Conservation (phyloP, 768 basidiomycete species). For the Phylloporus sp. region DNA sequence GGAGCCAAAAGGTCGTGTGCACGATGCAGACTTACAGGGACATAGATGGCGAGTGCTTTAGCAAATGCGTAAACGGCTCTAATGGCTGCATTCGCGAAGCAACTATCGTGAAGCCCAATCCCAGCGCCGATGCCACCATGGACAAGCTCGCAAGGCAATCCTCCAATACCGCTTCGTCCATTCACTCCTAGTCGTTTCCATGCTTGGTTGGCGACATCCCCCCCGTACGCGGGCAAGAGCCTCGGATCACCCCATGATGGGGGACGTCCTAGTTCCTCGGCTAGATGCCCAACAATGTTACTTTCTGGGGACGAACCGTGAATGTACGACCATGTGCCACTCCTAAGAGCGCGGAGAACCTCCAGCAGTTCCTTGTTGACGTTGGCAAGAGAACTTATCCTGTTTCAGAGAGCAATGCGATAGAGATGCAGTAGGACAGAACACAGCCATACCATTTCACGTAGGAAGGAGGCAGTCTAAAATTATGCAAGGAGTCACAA, state of each 20-base stretch:
- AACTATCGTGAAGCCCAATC: conserved; percentile 50
- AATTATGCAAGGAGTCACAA: conserved; percentile 5
- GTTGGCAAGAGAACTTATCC: conserved; percentile 68
- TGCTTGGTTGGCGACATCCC: conserved; percentile 41
- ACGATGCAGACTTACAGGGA: conserved; percentile 55
- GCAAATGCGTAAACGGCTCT: conserved; percentile 56
- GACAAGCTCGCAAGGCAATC: conserved; percentile 72
- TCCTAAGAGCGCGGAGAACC: conserved; percentile 50
- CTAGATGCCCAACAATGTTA: conserved; percentile 42
- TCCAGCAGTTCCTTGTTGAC: conserved; percentile 58
- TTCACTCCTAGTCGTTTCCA: conserved; percentile 59
- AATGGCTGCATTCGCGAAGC: conserved; percentile 53
- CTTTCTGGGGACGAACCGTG: conserved; percentile 37
- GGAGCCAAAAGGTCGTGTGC: neutral
- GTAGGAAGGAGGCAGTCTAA: conserved; percentile 41
- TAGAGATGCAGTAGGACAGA: neutral
- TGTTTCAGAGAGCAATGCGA: conserved; percentile 12
- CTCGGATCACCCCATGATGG: conserved; percentile 60
- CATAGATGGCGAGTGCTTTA: conserved; percentile 61
- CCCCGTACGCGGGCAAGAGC: conserved; percentile 61
- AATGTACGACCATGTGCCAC: conserved; percentile 58
- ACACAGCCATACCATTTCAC: conserved; percentile 53
- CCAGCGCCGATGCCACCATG: conserved; percentile 53
- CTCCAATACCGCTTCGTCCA: conserved; percentile 55
- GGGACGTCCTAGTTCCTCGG: conserved; percentile 56